phyloP scores from a whole-genome alignment of 345 rosid species.

The Brassica cretica region DNA sequence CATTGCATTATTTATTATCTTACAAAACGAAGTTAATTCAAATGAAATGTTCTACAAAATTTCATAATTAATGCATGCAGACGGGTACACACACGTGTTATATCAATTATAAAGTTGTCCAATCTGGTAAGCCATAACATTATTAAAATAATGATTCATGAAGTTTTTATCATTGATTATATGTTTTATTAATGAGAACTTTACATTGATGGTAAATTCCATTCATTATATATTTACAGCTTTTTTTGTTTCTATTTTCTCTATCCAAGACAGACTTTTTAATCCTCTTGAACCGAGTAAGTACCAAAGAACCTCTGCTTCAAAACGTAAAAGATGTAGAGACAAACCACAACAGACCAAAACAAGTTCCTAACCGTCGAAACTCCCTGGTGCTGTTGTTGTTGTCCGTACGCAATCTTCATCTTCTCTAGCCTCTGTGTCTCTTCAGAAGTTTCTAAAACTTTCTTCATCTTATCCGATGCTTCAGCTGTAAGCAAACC shows the following conservation, averaged over 20 bases:
- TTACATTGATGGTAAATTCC: constrained; percentile 17
- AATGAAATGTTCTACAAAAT: constrained; percentile 25
- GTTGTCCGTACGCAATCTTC: constrained; percentile 3
- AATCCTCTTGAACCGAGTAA: constrained; percentile 16
- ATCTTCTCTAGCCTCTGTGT: constrained; percentile 24
- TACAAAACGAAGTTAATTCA: constrained; percentile 23
- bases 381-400: constrained; percentile 29
- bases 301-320: constrained; percentile 38
- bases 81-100: constrained; percentile 28
- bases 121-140: background rate
- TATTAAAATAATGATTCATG: background rate
- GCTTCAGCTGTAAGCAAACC: constrained; percentile 39
- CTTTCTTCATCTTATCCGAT: constrained; percentile 33
- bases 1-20: constrained; percentile 36
- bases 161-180: constrained; percentile 1
- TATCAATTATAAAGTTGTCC: background rate
- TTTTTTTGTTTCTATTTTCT: background rate
- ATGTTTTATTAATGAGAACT: constrained; percentile 13
- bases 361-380: constrained; percentile 32
- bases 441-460: constrained; percentile 33
- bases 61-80: constrained; percentile 27
- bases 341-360: constrained; percentile 36
- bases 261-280: background rate
- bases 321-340: constrained; percentile 37
- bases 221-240: constrained; percentile 21